Base-by-base conservation (phyloP, 2,329 filamentous ascomycete genomes). In the Alternaria hordeiaustralica region DNA sequence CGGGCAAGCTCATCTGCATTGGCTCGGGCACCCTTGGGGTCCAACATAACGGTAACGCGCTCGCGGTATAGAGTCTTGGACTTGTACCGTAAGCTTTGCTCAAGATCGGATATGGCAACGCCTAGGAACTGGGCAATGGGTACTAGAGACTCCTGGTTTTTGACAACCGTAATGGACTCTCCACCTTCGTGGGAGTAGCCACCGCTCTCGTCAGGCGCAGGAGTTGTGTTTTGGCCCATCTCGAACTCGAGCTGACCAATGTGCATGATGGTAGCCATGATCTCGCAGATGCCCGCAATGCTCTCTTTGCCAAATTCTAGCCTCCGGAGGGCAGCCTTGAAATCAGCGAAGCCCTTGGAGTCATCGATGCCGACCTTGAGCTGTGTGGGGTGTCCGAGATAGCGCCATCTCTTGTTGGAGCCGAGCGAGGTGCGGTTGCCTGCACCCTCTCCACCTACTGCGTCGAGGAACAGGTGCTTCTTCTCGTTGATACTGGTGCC, bases 291-390 rank as follows among this genome's bases (percentile, higher is more conserved):
- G 78, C 97, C 95, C 43, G 96, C 96, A 76, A 99, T 97, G 74
- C 97, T 96, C 64, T 91, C 90, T 58, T 94, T 88, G 5, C 95
- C 92, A 68, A 99, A 98, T 80, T 98, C 96, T 13, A 99, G 87
- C 80, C 97, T 97, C 68, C 94, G 88, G 53, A 99, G 84, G 2
- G 96, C 96, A 1, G 93, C 97, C 84, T 98, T 98, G 86, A 99
- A 98, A 57, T 98, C 90, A 77, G 97, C 93, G 80, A 99, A 99
- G 5, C 95, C 96, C 75, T 97, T 94, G 2, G 91, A 87, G 76
- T 99, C 96, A 75, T 99, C 97, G 78, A 99, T 94, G 61, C 96
- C 96, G 26, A 98, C 93, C 80, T 97, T 98, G 68, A 99, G 87
- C 81, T 99, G 96, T 0, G 95, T 97, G 1, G 95, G 96, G 73